Evolutionary conservation across 2,329 filamentous ascomycete species (phyloP).

Genomic region (Drechmeria coniospora): DNA sequence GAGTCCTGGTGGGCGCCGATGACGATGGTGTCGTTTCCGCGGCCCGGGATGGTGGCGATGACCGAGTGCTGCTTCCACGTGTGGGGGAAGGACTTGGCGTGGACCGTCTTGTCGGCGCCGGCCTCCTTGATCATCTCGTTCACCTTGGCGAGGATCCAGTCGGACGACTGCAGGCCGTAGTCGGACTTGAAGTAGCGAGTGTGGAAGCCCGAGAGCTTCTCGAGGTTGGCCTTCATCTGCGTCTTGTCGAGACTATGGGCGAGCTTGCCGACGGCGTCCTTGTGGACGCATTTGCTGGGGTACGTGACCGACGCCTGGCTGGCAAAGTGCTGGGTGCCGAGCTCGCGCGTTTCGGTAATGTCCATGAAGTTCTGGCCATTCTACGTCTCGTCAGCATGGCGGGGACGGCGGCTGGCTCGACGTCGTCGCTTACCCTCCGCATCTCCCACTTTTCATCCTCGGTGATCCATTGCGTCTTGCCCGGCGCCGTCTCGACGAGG

Average conservation of each 20-base stretch:
- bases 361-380: constrained; percentile 85
- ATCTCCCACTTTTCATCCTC: constrained; percentile 94
- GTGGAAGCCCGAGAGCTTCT: constrained; percentile 64
- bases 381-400: constrained; percentile 25
- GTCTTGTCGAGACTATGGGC: constrained; percentile 55
- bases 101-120: constrained; percentile 53
- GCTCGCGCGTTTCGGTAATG: constrained; percentile 59
- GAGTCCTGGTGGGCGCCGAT: constrained; percentile 91
- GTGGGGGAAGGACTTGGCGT: constrained; percentile 61
- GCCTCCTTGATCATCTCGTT: constrained; percentile 54
- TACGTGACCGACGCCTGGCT: constrained; percentile 33
- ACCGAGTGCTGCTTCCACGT: constrained; percentile 82
- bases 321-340: constrained; percentile 29
- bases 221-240: constrained; percentile 63
- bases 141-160: constrained; percentile 71
- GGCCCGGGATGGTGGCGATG: constrained; percentile 80
- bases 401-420: not conserved
- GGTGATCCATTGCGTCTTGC: constrained; percentile 71
- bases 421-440: constrained; percentile 53
- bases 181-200: constrained; percentile 71
- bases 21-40: constrained; percentile 70
- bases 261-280: constrained; percentile 51
- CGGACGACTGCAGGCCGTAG: constrained; percentile 68
- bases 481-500: constrained; percentile 73
- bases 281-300: constrained; percentile 48